These are phyloP conservation scores for Coccomyxa subellipsoidea DNA, from an alignment of 163 green algal species.

Conservation along the genomic window DNA sequence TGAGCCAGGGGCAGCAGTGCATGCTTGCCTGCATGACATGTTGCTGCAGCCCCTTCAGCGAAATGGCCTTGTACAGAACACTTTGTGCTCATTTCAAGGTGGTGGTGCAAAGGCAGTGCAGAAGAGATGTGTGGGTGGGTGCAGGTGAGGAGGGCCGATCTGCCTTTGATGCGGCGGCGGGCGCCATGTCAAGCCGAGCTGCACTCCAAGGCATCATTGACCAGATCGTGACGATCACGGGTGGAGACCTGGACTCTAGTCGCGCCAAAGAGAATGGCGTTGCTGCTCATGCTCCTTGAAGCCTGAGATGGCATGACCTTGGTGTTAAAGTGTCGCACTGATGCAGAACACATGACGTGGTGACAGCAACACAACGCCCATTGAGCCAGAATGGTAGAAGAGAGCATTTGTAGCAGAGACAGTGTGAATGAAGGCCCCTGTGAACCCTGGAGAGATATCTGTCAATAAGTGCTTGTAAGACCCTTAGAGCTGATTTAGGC, in stretches of 20 bases:
- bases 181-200: not conserved
- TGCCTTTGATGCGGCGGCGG: constrained; percentile 40
- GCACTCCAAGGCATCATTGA: constrained; percentile 10
- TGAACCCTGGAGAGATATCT: no score
- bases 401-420: no score
- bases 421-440: no score
- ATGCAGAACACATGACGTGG: no score
- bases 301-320: not conserved
- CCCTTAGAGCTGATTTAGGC: no score
- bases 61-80: no score
- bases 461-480: no score
- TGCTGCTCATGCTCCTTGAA: not conserved
- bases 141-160: constrained; percentile 59
- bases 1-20: no score
- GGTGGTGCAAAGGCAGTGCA: not conserved
- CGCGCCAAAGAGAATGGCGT: not conserved
- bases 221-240: not conserved
- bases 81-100: not conserved
- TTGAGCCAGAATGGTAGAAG: no score
- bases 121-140: not conserved
- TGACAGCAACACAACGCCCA: no score
- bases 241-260: not conserved
- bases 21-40: not conserved
- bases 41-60: not conserved
- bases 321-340: no score